Evolutionary conservation across 305 asterid species (phyloP), one percentile per base, ranked within the genome.

Genomic region (Fraxinus dipetala): DNA sequence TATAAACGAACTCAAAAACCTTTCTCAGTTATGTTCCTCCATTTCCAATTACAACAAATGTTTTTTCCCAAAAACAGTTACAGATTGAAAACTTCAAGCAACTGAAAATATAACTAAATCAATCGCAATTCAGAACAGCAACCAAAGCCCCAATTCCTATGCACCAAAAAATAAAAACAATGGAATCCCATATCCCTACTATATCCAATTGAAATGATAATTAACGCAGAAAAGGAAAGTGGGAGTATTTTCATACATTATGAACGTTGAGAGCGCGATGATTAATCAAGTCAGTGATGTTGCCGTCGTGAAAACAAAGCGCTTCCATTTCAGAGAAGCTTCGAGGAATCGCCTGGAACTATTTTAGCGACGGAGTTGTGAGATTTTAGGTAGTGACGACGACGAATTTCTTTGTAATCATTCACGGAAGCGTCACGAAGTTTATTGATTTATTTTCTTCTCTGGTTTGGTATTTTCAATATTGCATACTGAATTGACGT

Each of bases 241-340:
- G 9, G 80, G 35, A 10, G 74, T 10, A 31, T 38, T 72, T 78
- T 26, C 89, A 63, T 76, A 94, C 99, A 81, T 86, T 87, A 76
- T 81, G 90, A 61, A 61, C 72, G 79, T 82, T 81, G 84, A 92
- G 86, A 65, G 90, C 82, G 14, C 97, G 98, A 72, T 80, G 81
- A 87, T 90, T 84, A 69, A 96, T 92, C 87, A 96, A 87, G 89
- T 91, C 89, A 80, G 94, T 83, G 88, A 96, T 91, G 92, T 86
- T 94, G 87, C 98, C 96, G 84, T 94, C 98, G 88, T 85, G 89
- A 86, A 90, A 94, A 86, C 92, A 82, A 80, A 82, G 74, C 74
- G 74, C 31, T 28, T 67, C 74, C 74, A 67, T 67, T 13, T 10
- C 36, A 20, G 36, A 11, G 18, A 67, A 67, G 32, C 72, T 67